Percentiles rank a stretch among this genome's conserved stretches.
Conservation (phyloP, 768 basidiomycete genomes). For the Zangia roseola region DNA sequence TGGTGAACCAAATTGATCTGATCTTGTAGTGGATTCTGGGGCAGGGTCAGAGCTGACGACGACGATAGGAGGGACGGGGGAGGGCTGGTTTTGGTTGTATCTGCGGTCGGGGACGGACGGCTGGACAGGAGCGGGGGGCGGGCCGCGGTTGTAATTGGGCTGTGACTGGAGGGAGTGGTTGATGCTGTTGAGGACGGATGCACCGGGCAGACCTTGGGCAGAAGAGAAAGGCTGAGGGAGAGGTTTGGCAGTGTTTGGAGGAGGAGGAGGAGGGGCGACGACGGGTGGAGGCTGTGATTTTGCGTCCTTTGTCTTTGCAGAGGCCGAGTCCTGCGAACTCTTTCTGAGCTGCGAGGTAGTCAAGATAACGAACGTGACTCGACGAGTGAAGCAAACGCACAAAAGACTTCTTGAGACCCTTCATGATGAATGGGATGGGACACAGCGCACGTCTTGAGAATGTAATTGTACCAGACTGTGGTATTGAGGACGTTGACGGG, state of each 20-base stretch:
- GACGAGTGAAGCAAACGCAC: slow-evolving; percentile 40
- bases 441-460: slow-evolving; percentile 17
- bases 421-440: slow-evolving; percentile 47
- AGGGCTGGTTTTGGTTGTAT: slow-evolving; percentile 39
- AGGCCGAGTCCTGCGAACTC: slow-evolving; percentile 61
- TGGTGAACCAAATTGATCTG: slow-evolving; percentile 41
- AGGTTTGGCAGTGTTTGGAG: slow-evolving; percentile 64
- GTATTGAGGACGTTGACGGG: slow-evolving; percentile 22
- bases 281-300: slow-evolving; percentile 44
- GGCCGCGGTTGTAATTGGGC: slow-evolving; percentile 42
- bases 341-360: slow-evolving; percentile 57
- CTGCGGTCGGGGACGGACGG: slow-evolving; percentile 58
- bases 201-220: slow-evolving; percentile 34
- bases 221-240: slow-evolving; percentile 52
- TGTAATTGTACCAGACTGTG: slow-evolving; percentile 7
- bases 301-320: slow-evolving; percentile 67
- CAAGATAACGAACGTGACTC: slow-evolving; percentile 20
- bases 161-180: slow-evolving; percentile 44
- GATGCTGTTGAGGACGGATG: slow-evolving; percentile 33
- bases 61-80: slow-evolving; percentile 77
- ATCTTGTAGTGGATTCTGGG: slow-evolving; percentile 44
- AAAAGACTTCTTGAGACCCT: slow-evolving; percentile 81
- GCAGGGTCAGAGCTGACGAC: slow-evolving; percentile 76
- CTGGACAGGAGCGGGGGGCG: slow-evolving; percentile 38
- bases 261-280: slow-evolving; percentile 54